Percentiles rank a stretch among this genome's conserved stretches.
Evolutionary conservation across 305 asterid genomes (phyloP).

Genomic region (Caryopteris hybrid): DNA sequence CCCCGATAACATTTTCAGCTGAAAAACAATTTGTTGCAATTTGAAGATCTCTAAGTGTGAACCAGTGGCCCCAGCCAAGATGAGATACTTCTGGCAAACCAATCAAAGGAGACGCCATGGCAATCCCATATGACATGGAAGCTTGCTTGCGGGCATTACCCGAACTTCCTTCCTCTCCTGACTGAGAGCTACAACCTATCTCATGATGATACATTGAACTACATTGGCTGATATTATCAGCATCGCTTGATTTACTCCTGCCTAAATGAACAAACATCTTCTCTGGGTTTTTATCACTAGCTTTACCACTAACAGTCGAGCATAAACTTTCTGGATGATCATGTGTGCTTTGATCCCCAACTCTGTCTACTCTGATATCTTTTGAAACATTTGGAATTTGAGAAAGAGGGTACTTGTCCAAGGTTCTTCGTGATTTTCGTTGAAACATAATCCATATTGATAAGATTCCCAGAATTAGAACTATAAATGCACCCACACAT

Average conservation of each 20-base stretch:
- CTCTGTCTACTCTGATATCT: conserved; percentile 75
- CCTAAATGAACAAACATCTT: conserved; percentile 68
- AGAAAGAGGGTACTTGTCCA: conserved; percentile 39
- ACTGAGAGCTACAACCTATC: conserved; percentile 69
- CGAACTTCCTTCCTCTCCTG: conserved; percentile 92
- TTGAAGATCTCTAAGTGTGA: conserved; percentile 89
- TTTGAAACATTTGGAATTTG: conserved; percentile 79
- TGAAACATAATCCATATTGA: conserved; percentile 72
- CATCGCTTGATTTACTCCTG: conserved; percentile 68
- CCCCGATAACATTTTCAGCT: conserved; percentile 65
- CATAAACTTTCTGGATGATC: conserved; percentile 49
- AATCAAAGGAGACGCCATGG: conserved; percentile 71
- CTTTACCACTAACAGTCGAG: conserved; percentile 48
- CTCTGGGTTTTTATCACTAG: conserved; percentile 58
- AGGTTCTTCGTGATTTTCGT: conserved; percentile 59
- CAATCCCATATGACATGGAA: conserved; percentile 48
- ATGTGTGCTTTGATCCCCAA: conserved; percentile 37
- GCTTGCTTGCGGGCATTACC: conserved; percentile 55
- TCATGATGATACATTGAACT: conserved; percentile 73
- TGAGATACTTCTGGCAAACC: conserved; percentile 93
- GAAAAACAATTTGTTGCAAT: conserved; percentile 75
- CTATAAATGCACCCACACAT: conserved; percentile 70
- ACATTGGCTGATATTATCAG: conserved; percentile 71
- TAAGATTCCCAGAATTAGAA: conserved; percentile 66
- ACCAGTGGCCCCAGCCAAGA: conserved; percentile 99